Evolutionary conservation across 2,329 filamentous ascomycete species (phyloP), one percentile per base, ranked within the genome.

Genomic region (Aspergillus fischeri): DNA sequence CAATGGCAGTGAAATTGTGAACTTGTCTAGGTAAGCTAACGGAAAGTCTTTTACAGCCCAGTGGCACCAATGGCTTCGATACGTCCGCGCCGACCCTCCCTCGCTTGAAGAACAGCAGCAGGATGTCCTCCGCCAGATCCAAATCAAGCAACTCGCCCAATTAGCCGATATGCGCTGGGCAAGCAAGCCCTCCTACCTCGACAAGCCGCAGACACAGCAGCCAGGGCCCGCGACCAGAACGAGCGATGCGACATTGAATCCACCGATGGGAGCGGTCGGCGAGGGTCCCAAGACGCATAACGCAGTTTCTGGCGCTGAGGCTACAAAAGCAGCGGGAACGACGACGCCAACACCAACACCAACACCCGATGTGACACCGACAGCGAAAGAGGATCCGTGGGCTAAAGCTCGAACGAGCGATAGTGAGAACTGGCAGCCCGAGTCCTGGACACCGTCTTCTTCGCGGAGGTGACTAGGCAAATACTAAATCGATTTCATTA

Each of bases 11-110:
- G 21, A 51, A 55, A 64, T 35, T 6, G 29, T 50, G 21, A 50
- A 55, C 65, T 35, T 7, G 32, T 35, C 32, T 3, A 35, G 11
- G 14, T 38, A 1, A 38, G 14, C 32, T 38, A 17, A 38, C 32
- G 17, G 5, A 3, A 32, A 7, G 28, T 25, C 42, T 35, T 35
- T 47, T 21, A 54, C 68, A 85, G 82, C 85, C 53, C 82, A 85
- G 80, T 88, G 85, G 85, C 83, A 86, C 66, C 85, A 87, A 74
- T 88, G 85, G 85, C 81, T 88, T 27, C 83, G 85, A 65, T 79
- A 86, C 63, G 83, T 84, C 9, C 83, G 85, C 48, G 65, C 73
- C 52, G 75, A 81, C 17, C 75, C 85, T 2, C 85, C 85, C 0
- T 78, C 79, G 1, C 68, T 87, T 51, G 67, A 80, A 63, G 85